Evolutionary conservation across 2,329 filamentous ascomycete species (phyloP), one percentile per base, ranked within the genome.

Genomic region (Alternaria arborescens): DNA sequence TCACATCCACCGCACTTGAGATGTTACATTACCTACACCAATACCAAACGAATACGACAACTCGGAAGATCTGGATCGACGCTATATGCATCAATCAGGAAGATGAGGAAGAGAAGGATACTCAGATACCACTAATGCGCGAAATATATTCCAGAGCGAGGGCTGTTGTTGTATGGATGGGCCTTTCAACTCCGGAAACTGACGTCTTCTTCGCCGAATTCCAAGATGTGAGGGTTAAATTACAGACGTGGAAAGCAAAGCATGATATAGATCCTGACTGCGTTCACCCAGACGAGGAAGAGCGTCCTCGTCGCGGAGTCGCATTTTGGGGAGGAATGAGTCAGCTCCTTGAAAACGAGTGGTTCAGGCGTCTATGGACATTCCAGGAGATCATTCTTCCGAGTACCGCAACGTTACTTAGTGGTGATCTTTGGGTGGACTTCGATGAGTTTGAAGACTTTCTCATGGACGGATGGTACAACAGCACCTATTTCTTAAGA

Each of bases 391-490:
- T 14, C 0, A 3, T 47, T 0, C 43, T 47, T 20, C 26, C 43
- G 1, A 1, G 2, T 1, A 20, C 1, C 0, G 43, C 43, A 4
- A 32, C 3, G 22, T 2, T 47, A 16, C n/a, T 47, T 5, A 20
- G 26, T 0, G 26, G 43, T 20, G 0, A 0, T 1, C 8, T 10
- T 14, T 20, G n/a, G 10, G 0, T 0, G 0, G n/a, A 47, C 3
- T 47, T 47, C 1, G 43, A 32, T 32, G 26, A 20, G 5, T 14
- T 46, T 3, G 0, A 12, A 7, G 1, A 46, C 0, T 30, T 46
- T n/a, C 5, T 18, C 14, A 2, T 14, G 2, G 40, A 41, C 8
- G 38, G 38, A 12, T 41, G 1, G 3, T 11, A 4, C 11, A 5
- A 22, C 10, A 41, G n/a, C 38, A 20, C 0, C 4, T 41, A 10